phyloP scores from a whole-genome alignment of 1,284 basidiomycete species.

The Ustilago curta region DNA sequence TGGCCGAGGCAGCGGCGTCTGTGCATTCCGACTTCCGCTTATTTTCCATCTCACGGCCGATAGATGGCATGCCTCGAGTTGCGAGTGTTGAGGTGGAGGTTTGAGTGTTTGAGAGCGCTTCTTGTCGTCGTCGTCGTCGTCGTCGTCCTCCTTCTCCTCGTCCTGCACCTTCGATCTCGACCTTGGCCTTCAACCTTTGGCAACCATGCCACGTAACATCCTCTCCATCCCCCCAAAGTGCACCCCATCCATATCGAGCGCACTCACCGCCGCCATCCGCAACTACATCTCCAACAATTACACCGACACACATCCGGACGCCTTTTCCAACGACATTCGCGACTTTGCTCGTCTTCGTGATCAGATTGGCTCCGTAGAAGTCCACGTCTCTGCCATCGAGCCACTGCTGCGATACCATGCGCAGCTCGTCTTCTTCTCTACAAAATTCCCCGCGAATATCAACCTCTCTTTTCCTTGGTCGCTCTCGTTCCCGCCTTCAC shows the following conservation, averaged over 20 bases:
- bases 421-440: slow-evolving; percentile 82
- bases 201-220: slow-evolving; percentile 62
- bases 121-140: too few relatives aligned
- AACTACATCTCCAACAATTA: slow-evolving; percentile 79
- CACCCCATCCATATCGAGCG: slow-evolving; percentile 38
- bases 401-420: slow-evolving; percentile 78
- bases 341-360: slow-evolving; percentile 78
- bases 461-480: slow-evolving; percentile 60
- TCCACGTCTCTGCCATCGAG: slow-evolving; percentile 63
- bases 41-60: slow-evolving; percentile 18
- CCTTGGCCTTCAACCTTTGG: background rate
- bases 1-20: slow-evolving; percentile 15
- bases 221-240: slow-evolving; percentile 59
- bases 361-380: slow-evolving; percentile 73
- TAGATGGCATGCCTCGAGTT: background rate
- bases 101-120: background rate
- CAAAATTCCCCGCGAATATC: slow-evolving; percentile 77
- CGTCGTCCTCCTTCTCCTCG: background rate
- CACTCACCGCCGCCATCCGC: slow-evolving; percentile 72
- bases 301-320: slow-evolving; percentile 84
- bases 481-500: slow-evolving; percentile 48
- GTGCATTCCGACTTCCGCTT: slow-evolving; percentile 26
- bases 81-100: slow-evolving; percentile 42
- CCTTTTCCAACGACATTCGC: slow-evolving; percentile 83
- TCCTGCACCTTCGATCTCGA: background rate